Conservation (phyloP, 495 filamentous ascomycete species). For the Lasiosphaeria ovina region DNA sequence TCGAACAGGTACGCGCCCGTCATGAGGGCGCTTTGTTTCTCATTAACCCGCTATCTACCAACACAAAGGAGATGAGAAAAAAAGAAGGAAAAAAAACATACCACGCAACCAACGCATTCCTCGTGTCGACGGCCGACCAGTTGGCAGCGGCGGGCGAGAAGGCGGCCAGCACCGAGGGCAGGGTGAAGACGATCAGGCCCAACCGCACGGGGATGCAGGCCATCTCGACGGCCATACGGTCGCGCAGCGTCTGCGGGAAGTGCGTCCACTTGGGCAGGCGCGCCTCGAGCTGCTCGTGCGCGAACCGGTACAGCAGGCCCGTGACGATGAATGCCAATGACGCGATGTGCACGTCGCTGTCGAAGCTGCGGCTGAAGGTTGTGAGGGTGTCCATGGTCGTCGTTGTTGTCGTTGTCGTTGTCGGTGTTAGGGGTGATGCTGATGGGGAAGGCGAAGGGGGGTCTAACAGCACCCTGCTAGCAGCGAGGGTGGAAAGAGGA, state of each 20-base stretch:
- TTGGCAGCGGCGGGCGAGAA: not conserved
- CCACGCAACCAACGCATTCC: not conserved
- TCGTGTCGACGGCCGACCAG: not conserved
- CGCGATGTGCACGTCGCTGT: conserved; percentile 4
- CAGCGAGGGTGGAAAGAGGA: too few species aligned
- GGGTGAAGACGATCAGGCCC: conserved; percentile 1
- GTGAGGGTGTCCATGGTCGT: not conserved
- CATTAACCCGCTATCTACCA: not conserved
- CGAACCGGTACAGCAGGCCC: conserved; percentile 3
- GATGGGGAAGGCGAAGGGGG: too few species aligned
- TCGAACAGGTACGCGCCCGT: conserved; percentile 3
- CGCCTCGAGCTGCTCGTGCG: conserved; percentile 3
- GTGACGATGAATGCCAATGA: conserved; percentile 7
- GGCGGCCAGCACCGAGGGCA: not conserved
- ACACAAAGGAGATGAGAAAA: not conserved
- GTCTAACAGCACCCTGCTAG: too few species aligned
- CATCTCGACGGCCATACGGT: conserved; percentile 6
- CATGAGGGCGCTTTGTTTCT: not conserved
- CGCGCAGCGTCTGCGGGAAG: not conserved
- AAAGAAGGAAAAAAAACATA: not conserved
- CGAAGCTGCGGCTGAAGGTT: not conserved
- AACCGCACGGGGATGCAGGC: conserved; percentile 5
- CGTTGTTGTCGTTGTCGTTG: not conserved
- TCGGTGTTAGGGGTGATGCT: too few species aligned
- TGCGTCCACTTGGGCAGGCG: conserved; percentile 1